A percentile compares a stretch with the other conserved stretches of the same genome.
phyloP scores from a whole-genome alignment of 192 early-diverging fungal genomes.

The Coemansia sp. region DNA sequence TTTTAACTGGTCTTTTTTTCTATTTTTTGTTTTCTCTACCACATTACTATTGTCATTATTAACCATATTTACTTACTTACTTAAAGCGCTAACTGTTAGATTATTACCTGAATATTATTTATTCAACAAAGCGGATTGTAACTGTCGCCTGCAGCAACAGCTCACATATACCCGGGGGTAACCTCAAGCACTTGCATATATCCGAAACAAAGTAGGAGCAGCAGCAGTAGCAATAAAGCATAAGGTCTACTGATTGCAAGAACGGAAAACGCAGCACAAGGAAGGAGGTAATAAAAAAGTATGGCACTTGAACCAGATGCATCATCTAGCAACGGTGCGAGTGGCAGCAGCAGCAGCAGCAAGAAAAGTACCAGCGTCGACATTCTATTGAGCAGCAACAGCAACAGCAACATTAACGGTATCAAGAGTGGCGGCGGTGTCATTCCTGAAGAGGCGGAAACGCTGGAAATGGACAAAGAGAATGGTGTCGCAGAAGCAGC shows the following conservation, averaged over 20 bases:
- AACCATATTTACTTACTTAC: too few species aligned
- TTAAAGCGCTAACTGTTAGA: too few species aligned
- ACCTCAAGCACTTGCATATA: neutral
- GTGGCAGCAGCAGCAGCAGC: neutral
- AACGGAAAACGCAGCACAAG: too few species aligned
- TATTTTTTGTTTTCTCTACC: too few species aligned
- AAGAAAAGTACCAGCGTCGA: neutral
- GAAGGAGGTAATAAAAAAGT: neutral
- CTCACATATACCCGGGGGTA: too few species aligned
- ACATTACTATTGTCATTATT: too few species aligned
- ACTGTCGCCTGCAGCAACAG: too few species aligned
- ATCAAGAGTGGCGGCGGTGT: neutral
- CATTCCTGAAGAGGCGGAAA: neutral
- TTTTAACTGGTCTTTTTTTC: too few species aligned
- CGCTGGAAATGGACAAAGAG: neutral
- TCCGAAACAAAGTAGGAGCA: neutral
- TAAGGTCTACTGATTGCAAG: too few species aligned
- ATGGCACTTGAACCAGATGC: constrained; percentile 22
- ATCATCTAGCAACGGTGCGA: neutral
- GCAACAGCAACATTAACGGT: neutral
- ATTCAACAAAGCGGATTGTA: too few species aligned
- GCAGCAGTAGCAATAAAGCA: neutral
- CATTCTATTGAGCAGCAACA: neutral
- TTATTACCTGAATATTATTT: too few species aligned
- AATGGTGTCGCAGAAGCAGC: neutral